A percentile compares a stretch with the other conserved stretches of the same genome.
Conservation (phyloP, 306 rosid species). For the Betula pendula region DNA sequence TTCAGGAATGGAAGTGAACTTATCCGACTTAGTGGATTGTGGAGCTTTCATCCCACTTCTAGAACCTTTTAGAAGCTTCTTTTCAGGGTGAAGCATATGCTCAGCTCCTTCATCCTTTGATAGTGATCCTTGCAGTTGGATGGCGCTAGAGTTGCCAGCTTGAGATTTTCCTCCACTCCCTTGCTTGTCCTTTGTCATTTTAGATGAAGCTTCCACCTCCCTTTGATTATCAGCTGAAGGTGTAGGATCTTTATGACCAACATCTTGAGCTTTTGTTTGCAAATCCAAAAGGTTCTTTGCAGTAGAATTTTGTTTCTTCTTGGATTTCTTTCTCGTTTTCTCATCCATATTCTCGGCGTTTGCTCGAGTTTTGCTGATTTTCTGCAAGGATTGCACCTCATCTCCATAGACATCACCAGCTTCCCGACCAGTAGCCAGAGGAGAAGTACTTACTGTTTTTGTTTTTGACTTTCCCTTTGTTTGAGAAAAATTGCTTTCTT, state of each 20-base stretch:
- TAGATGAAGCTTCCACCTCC: slow-evolving; percentile 16
- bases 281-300: slow-evolving; percentile 32
- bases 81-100: slow-evolving; percentile 29
- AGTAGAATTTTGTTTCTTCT: slow-evolving; percentile 42
- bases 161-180: slow-evolving; percentile 20
- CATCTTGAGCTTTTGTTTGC: slow-evolving; percentile 36
- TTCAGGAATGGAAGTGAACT: slow-evolving; percentile 32
- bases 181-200: slow-evolving; percentile 18
- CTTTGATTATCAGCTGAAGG: slow-evolving; percentile 25
- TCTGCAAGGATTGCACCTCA: slow-evolving; percentile 35
- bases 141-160: slow-evolving; percentile 4
- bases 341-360: slow-evolving; percentile 32
- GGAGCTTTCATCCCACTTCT: slow-evolving; percentile 32
- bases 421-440: slow-evolving; percentile 14
- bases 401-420: slow-evolving; percentile 15
- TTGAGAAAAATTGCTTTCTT: slow-evolving; percentile 39
- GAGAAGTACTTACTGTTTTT: slow-evolving; percentile 29
- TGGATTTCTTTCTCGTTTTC: slow-evolving; percentile 46
- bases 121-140: slow-evolving; percentile 14
- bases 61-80: slow-evolving; percentile 37
- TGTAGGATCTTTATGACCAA: slow-evolving; percentile 26
- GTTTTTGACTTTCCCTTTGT: slow-evolving; percentile 30
- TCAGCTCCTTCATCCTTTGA: slow-evolving; percentile 28
- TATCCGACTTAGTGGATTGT: slow-evolving; percentile 39
- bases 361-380: slow-evolving; percentile 33